phyloP scores from a whole-genome alignment of 257 asterid genomes.

The Handroanthus guayacan region DNA sequence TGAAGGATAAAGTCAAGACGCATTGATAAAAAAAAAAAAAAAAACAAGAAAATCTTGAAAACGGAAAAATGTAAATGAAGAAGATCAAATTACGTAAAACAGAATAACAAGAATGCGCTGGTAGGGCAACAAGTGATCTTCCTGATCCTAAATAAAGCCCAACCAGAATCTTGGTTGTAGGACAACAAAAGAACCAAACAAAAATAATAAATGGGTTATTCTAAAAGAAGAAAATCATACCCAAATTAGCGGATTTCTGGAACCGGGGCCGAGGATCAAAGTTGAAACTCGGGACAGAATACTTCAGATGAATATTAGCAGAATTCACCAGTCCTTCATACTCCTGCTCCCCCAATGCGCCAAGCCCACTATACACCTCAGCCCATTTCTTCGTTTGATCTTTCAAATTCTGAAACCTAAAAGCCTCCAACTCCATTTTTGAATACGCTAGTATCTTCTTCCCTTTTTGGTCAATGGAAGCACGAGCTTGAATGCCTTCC shows the following conservation, averaged over 20 bases:
- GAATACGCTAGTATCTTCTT: constrained; percentile 40
- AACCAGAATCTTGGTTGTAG: background rate
- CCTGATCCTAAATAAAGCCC: background rate
- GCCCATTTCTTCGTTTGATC: constrained; percentile 63
- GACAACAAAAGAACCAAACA: constrained; percentile 12
- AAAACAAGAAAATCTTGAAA: background rate
- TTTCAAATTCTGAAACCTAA: constrained; percentile 50
- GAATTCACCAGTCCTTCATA: constrained; percentile 53
- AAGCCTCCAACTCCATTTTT: constrained; percentile 57
- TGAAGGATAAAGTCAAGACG: background rate
- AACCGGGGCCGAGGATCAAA: constrained; percentile 41
- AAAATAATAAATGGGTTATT: background rate
- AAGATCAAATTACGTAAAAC: constrained; percentile 4
- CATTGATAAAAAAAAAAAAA: background rate
- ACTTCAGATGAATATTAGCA: constrained; percentile 19
- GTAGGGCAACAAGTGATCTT: background rate
- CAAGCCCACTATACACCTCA: constrained; percentile 60
- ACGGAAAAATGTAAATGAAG: background rate
- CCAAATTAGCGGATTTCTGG: constrained; percentile 39
- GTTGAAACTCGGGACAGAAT: background rate
- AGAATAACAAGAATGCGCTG: background rate
- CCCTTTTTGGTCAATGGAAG: constrained; percentile 18
- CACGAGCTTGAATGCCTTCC: too few species aligned
- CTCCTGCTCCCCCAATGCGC: constrained; percentile 48
- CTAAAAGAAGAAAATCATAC: constrained; percentile 28